Evolutionary conservation across 129 eudicot species (phyloP).

Genomic region (Dittrichia graveolens): DNA sequence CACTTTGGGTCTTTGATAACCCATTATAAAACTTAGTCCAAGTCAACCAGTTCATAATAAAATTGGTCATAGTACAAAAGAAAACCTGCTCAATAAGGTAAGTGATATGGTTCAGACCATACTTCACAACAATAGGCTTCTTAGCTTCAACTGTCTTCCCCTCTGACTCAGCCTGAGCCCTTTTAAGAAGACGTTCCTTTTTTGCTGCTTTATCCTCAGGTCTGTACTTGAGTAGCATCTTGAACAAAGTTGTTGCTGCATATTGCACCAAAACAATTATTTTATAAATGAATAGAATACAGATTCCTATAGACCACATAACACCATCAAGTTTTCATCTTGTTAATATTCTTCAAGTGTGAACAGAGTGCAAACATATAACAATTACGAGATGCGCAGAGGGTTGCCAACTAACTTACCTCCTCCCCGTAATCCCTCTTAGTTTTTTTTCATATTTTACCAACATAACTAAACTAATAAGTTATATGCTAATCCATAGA

Average conservation of each 20-base stretch:
- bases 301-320: neutral
- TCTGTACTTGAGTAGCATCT: slow-evolving; percentile 66
- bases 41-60: neutral
- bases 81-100: slow-evolving; percentile 75
- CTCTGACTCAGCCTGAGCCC: slow-evolving; percentile 84
- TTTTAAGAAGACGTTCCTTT: slow-evolving; percentile 72
- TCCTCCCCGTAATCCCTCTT: no score
- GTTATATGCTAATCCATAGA: neutral
- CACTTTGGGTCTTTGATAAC: no score
- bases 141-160: slow-evolving; percentile 47
- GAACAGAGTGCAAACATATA: no score
- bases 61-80: neutral
- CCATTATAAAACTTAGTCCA: neutral
- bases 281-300: neutral
- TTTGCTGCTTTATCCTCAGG: slow-evolving; percentile 75
- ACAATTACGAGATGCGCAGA: no score
- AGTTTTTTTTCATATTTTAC: neutral
- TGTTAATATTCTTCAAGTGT: no score
- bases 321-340: neutral
- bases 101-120: slow-evolving; percentile 90
- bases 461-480: neutral
- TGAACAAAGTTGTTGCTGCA: slow-evolving; percentile 53
- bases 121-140: slow-evolving; percentile 75
- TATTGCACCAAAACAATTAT: neutral
- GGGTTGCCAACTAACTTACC: no score